Base-by-base conservation (phyloP, 306 rosid species). In the Quillaja saponaria region DNA sequence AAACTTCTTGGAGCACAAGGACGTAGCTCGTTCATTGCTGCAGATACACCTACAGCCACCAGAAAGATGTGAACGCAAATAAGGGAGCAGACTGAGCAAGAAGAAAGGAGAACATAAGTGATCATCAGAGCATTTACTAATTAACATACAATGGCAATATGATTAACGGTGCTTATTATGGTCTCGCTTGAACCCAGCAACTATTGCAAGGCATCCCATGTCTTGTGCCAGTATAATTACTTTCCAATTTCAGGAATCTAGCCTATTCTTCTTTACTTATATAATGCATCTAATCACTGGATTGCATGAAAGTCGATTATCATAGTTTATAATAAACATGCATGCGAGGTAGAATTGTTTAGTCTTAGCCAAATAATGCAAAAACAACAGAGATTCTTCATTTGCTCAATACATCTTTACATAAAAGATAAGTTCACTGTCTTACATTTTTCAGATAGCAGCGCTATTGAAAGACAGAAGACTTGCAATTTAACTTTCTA, bases 1-100 rank as follows among this genome's bases (percentile, higher is more conserved):
- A 94, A 76, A 66, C 99, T 89, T 78, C 85, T 35, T 7, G 99
- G 96, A 62, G 99, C 95, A 69, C 99, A 94, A 8, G 96, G 97
- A 49, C 97, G 99, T 15, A 94, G 80, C 68, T 94, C 99, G 33
- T 94, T 94, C 96, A 94, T 76, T 19, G 96, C 97, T 17, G 95
- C 97, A 56, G 99, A 87, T 54, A 89, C 96, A 68, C 97, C 99
- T 94, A 83, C 67, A 61, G 78, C 86, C 76, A 67, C 74, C 74
- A 66, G 28, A 82, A 15, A 70, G 67, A 72, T 14, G 56, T 8
- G 59, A 61, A 51, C 20, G 67, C 45, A 58, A 67, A 67, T 25
- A 15, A 16, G 66, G 21, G 57, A 64, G 64, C 19, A 59, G 55
- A 62, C 9, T 19, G 54, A 13, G 14, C 17, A 31, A 48, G 47